Evolutionary conservation across 2,329 filamentous ascomycete species (phyloP).

Genomic region (Penicillium oxalicum): DNA sequence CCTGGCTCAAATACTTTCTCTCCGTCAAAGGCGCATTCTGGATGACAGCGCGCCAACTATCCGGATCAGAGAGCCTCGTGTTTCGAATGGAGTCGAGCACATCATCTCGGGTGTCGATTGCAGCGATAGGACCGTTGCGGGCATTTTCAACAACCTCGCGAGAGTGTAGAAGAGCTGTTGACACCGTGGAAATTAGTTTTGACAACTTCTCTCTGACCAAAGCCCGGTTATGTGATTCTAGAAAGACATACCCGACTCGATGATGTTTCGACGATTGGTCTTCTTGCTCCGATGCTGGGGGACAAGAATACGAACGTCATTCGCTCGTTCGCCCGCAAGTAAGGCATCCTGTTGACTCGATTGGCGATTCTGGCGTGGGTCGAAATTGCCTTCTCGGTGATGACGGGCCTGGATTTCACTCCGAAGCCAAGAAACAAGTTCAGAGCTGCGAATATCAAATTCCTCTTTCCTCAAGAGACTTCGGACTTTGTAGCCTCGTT

Average conservation of each 20-base stretch:
- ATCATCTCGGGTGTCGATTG: conserved; percentile 80
- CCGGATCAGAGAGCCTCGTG: conserved; percentile 70
- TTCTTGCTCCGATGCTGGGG: conserved; percentile 84
- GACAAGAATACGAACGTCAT: conserved; percentile 78
- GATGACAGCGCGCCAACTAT: conserved; percentile 76
- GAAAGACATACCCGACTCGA: conserved; percentile 66
- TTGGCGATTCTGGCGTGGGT: conserved; percentile 39
- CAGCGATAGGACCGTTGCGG: conserved; percentile 71
- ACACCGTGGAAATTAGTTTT: conserved; percentile 11
- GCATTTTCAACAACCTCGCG: conserved; percentile 64
- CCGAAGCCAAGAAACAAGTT: conserved; percentile 74
- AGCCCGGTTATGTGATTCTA: conserved; percentile 11
- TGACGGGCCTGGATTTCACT: conserved; percentile 76
- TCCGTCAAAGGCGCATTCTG: conserved; percentile 72
- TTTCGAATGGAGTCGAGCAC: conserved; percentile 70
- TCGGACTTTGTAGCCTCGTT: conserved; percentile 65
- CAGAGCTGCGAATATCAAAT: conserved; percentile 64
- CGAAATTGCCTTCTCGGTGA: conserved; percentile 47
- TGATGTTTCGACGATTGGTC: conserved; percentile 77
- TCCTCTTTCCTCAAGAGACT: conserved; percentile 74
- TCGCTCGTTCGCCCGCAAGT: conserved; percentile 45
- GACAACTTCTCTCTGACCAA: not conserved
- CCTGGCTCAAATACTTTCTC: conserved; percentile 73
- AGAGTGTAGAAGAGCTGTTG: conserved; percentile 46
- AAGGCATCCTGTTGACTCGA: conserved; percentile 37